Conservation (phyloP, 805 yeast genomes). For the Cephaloascus albidus region DNA sequence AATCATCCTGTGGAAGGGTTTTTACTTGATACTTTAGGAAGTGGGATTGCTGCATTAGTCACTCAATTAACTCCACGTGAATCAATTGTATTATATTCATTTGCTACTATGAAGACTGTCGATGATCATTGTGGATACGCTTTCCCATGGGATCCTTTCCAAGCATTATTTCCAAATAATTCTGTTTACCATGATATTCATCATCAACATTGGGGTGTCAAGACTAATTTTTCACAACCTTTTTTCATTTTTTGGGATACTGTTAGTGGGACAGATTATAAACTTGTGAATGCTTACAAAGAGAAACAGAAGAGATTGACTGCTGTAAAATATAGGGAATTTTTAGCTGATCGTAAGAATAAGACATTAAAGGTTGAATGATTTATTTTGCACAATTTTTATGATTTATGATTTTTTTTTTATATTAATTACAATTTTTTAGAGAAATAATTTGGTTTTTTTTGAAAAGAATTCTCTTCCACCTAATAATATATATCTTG, state of each 20-base stretch:
- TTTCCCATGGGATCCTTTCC: constrained; percentile 87
- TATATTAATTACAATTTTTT: no score
- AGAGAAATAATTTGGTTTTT: no score
- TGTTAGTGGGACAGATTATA: constrained; percentile 61
- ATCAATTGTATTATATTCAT: constrained; percentile 61
- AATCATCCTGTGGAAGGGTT: constrained; percentile 94
- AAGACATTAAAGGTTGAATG: no score
- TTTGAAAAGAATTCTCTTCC: no score
- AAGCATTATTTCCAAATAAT: constrained; percentile 85
- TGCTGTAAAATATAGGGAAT: constrained; percentile 14
- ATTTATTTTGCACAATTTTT: no score
- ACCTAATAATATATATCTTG: no score
- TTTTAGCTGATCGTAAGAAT: neutral
- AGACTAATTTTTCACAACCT: constrained; percentile 90
- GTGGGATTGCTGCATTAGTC: constrained; percentile 69
- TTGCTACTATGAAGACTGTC: constrained; percentile 92
- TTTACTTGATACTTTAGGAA: constrained; percentile 82
- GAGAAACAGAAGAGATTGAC: constrained; percentile 60
- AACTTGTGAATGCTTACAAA: constrained; percentile 50
- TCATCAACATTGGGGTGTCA: constrained; percentile 93
- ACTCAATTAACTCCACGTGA: constrained; percentile 71
- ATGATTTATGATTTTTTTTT: no score
- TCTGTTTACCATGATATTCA: constrained; percentile 96
- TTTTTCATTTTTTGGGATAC: constrained; percentile 93
- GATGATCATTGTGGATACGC: constrained; percentile 99